Base-by-base conservation (phyloP, 2,329 filamentous ascomycete genomes). In the Trichophyton benhamiae region DNA sequence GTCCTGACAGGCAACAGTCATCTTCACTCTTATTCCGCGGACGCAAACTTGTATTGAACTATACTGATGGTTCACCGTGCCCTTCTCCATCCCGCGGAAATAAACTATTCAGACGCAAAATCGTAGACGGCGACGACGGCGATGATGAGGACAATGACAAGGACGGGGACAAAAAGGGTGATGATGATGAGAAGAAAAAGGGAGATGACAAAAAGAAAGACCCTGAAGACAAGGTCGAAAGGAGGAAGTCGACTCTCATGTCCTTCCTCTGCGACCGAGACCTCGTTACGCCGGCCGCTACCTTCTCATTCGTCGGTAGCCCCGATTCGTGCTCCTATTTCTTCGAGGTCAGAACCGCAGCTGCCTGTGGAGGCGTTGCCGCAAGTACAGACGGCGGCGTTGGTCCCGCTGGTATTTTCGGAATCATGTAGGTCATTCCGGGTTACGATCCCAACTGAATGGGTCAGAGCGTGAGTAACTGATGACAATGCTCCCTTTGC, bases 301-400 rank as follows among this genome's bases (percentile, higher is more conserved):
- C 83, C 3, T 80, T 94, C 42, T 90, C 89, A 20, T 99, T 96
- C 72, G 87, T 97, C 63, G 89, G 88, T 63, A 87, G 91, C 64
- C 87, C 89, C 46, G 91, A 97, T 71, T 87, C 95, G 63, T 99
- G 94, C 79, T 85, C 89, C 33, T 99, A 97, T 76, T 88, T 95
- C 75, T 99, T 99, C 77, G 91, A 97, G 73, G 87, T 91, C 58
- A 87, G 92, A 66, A 94, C 89, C 25, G 81, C 83, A 53, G 87
- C 90, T 66, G 92, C 91, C 9, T 99, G 94, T 80, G 89, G 76
- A 75, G 91, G 78, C 78, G 79, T 84, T 27, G 81, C 83, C 61
- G 76, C 77, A 8, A 79, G 79, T 63, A 78, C 79, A 57, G 80
- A 83, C 62, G 79, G 79, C 9, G 86, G 75, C 77, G 87, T 79